Conservation (phyloP, 73 alveolate genomes). For the Stentor coeruleus region DNA sequence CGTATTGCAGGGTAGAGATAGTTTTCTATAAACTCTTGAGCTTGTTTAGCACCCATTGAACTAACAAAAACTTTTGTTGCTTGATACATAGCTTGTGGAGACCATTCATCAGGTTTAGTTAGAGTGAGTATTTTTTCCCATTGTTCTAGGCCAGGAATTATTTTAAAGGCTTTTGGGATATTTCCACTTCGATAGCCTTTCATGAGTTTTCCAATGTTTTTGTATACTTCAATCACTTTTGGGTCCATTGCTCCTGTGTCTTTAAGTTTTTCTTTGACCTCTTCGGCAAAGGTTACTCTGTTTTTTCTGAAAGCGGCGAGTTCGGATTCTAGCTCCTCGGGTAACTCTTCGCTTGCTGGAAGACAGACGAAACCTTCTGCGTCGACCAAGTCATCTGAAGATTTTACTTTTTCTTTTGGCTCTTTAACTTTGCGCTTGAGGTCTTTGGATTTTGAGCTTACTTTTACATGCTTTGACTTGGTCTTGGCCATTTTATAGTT, state of each 20-base stretch:
- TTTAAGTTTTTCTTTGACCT: background rate
- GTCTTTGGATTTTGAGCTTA: background rate
- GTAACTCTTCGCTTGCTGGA: conserved; percentile 7
- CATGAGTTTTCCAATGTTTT: conserved; percentile 69
- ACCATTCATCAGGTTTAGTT: conserved; percentile 90
- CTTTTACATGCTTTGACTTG: conserved; percentile 4
- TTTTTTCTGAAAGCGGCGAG: conserved; percentile 8
- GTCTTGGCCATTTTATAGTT: conserved; percentile 22
- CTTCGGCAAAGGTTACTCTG: conserved; percentile 9
- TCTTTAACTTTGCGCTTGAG: background rate
- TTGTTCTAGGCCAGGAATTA: conserved; percentile 75
- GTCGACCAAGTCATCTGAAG: conserved; percentile 9
- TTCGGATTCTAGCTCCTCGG: conserved; percentile 19
- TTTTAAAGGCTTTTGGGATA: conserved; percentile 83
- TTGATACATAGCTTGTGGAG: conserved; percentile 72
- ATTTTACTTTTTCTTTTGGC: background rate
- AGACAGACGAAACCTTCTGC: conserved; percentile 22
- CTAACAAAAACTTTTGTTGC: conserved; percentile 60
- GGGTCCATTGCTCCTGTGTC: conserved; percentile 53
- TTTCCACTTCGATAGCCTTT: conserved; percentile 73
- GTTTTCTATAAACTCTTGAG: conserved; percentile 7
- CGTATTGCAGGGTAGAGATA: conserved; percentile 1
- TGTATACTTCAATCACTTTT: conserved; percentile 78
- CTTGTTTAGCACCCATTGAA: background rate
- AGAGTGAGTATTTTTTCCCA: conserved; percentile 83